These are phyloP conservation scores for Amoebophrya sp. DNA, from an alignment of 169 alveolate species.

Conservation along the genomic window DNA sequence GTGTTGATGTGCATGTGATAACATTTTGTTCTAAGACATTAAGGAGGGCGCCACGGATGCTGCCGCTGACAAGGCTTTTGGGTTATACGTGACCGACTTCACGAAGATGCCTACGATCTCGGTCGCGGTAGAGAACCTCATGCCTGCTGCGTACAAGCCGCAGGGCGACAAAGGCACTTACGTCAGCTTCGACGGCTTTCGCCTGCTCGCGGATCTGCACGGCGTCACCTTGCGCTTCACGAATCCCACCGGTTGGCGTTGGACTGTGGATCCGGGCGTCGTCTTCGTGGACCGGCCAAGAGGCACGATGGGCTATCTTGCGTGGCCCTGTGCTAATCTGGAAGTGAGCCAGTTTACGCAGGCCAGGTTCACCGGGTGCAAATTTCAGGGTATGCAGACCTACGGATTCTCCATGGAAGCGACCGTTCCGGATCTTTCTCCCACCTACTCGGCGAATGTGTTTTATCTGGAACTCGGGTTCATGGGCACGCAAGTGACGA, in stretches of 20 bases:
- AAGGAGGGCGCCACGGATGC: not conserved
- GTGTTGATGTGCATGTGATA: too few species aligned
- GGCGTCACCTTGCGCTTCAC: not conserved
- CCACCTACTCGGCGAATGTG: not conserved
- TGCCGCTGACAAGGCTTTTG: not conserved
- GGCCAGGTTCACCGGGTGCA: not conserved
- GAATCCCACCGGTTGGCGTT: not conserved
- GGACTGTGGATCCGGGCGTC: not conserved
- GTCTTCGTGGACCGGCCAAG: not conserved
- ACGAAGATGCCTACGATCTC: not conserved
- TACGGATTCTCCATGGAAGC: not conserved
- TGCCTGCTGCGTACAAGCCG: not conserved
- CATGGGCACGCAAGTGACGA: constrained; percentile 6
- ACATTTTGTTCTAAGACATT: too few species aligned
- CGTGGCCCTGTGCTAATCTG: not conserved
- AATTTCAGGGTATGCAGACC: not conserved
- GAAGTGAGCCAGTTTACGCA: not conserved
- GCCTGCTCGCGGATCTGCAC: not conserved
- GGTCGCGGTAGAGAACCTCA: not conserved
- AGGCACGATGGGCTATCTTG: not conserved
- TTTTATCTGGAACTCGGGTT: not conserved
- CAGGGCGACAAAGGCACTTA: not conserved
- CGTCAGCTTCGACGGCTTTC: not conserved
- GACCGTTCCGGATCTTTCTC: not conserved
- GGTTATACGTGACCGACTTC: not conserved